Evolutionary conservation across 441 rosid genomes (phyloP).

Genomic region (Mallotus repandus): DNA sequence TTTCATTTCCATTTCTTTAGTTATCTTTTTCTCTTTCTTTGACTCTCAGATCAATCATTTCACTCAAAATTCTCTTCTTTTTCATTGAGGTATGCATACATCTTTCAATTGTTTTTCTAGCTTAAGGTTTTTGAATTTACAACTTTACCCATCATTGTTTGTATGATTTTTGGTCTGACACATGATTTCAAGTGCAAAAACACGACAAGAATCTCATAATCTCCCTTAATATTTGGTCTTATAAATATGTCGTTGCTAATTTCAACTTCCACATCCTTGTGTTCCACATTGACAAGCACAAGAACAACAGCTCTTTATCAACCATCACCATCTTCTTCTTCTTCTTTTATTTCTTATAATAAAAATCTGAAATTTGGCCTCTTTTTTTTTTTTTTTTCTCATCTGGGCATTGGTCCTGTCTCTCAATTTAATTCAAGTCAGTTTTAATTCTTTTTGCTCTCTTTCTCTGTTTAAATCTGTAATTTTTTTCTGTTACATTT

Average conservation of each 20-base stretch:
- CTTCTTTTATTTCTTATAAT: conserved; percentile 30
- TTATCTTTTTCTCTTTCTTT: too few species aligned
- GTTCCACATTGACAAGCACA: conserved; percentile 33
- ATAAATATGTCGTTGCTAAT: conserved; percentile 43
- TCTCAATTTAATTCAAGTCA: conserved; percentile 27
- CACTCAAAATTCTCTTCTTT: too few species aligned
- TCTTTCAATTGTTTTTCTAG: too few species aligned
- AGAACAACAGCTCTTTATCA: conserved; percentile 29
- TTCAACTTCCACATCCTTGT: conserved; percentile 31
- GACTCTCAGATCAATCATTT: too few species aligned
- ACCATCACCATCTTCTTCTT: conserved; percentile 8
- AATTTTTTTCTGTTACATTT: too few species aligned
- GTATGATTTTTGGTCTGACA: background rate
- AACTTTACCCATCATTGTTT: too few species aligned
- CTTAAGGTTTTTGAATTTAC: too few species aligned
- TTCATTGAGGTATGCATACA: too few species aligned
- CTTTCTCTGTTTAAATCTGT: too few species aligned
- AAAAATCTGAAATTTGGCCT: conserved; percentile 30
- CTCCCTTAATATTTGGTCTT: background rate
- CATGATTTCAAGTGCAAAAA: background rate
- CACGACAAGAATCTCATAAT: background rate
- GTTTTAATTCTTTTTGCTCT: too few species aligned
- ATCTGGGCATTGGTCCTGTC: conserved; percentile 40
- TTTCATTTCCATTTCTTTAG: too few species aligned
- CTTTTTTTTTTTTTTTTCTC: conserved; percentile 34